These are phyloP conservation scores for Trebouxia sp. DNA, from an alignment of 139 green algal genomes.

Conservation along the genomic window DNA sequence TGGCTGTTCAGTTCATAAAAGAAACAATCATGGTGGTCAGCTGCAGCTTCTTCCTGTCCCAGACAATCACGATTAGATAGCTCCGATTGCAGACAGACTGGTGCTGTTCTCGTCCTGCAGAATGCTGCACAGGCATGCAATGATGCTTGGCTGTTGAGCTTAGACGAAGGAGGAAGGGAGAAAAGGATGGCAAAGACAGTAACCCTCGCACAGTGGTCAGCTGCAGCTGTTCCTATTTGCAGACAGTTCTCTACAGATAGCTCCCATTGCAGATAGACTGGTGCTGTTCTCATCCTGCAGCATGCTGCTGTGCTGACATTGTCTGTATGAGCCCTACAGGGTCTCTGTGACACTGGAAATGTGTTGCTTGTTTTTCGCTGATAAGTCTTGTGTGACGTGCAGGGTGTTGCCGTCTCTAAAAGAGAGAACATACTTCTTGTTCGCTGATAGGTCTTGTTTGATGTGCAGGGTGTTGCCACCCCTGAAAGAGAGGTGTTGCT, in stretches of 20 bases:
- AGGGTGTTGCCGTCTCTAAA: too few species aligned
- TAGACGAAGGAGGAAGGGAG: too few species aligned
- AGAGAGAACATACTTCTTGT: too few species aligned
- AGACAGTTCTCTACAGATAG: not conserved
- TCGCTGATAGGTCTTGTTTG: too few species aligned
- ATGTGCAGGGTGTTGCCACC: constrained; percentile 35
- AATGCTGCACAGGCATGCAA: constrained; percentile 71
- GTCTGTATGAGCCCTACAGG: too few species aligned
- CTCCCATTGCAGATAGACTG: not conserved
- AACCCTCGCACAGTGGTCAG: too few species aligned
- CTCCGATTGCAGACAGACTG: constrained; percentile 60
- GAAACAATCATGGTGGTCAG: constrained; percentile 67
- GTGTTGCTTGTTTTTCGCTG: too few species aligned
- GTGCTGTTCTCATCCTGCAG: not conserved
- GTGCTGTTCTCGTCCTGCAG: constrained; percentile 71
- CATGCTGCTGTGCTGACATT: too few species aligned
- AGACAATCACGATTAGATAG: constrained; percentile 50
- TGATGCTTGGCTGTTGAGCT: not conserved
- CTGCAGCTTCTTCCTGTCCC: constrained; percentile 77
- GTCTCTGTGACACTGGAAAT: too few species aligned
- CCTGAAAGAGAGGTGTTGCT: constrained; percentile 55
- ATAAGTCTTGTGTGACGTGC: not conserved
- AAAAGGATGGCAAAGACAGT: too few species aligned
- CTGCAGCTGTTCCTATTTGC: too few species aligned
- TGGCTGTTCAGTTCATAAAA: too few species aligned